A percentile compares a stretch with the other conserved stretches of the same genome.
These are phyloP conservation scores for Ilyonectria mors-panacis DNA, from an alignment of 2,329 filamentous ascomycete genomes.

Conservation along the genomic window DNA sequence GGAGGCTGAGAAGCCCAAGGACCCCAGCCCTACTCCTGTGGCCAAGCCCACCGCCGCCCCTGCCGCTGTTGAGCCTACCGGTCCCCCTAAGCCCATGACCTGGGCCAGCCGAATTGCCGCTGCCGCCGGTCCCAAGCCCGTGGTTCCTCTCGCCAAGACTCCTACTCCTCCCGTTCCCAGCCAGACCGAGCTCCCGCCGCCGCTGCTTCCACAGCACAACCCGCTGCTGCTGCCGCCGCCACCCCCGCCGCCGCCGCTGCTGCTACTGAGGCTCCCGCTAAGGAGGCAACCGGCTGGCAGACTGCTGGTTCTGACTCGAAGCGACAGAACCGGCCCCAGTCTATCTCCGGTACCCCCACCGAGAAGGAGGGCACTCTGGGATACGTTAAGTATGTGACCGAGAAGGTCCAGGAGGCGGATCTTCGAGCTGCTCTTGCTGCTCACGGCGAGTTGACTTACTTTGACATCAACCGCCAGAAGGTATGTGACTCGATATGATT, in stretches of 20 bases:
- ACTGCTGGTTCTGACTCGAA: constrained; percentile 88
- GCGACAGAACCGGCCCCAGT: constrained; percentile 83
- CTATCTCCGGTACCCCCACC: constrained; percentile 68
- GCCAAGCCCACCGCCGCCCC: constrained; percentile 53
- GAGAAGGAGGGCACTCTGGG: constrained; percentile 86
- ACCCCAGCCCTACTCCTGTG: constrained; percentile 70
- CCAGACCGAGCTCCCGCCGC: constrained; percentile 68
- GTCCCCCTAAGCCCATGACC: constrained; percentile 73
- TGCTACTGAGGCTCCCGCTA: constrained; percentile 59
- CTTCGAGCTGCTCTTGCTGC: constrained; percentile 79
- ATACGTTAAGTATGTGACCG: constrained; percentile 96
- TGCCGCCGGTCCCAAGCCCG: constrained; percentile 68
- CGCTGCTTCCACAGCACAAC: constrained; percentile 51
- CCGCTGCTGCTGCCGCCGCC: constrained; percentile 60
- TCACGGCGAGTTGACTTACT: constrained; percentile 80
- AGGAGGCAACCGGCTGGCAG: constrained; percentile 80
- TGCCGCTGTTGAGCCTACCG: constrained; percentile 61
- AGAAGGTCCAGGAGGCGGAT: constrained; percentile 84
- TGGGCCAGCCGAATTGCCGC: constrained; percentile 82
- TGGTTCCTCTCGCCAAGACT: constrained; percentile 71
- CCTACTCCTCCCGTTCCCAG: constrained; percentile 64
- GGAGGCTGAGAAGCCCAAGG: constrained; percentile 77
- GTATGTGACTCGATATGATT: constrained; percentile 62
- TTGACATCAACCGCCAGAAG: constrained; percentile 87
- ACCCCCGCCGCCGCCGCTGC: constrained; percentile 56